These are phyloP conservation scores for Dactylonectria estremocensis DNA, from an alignment of 2,329 filamentous ascomycete genomes.

Conservation along the genomic window DNA sequence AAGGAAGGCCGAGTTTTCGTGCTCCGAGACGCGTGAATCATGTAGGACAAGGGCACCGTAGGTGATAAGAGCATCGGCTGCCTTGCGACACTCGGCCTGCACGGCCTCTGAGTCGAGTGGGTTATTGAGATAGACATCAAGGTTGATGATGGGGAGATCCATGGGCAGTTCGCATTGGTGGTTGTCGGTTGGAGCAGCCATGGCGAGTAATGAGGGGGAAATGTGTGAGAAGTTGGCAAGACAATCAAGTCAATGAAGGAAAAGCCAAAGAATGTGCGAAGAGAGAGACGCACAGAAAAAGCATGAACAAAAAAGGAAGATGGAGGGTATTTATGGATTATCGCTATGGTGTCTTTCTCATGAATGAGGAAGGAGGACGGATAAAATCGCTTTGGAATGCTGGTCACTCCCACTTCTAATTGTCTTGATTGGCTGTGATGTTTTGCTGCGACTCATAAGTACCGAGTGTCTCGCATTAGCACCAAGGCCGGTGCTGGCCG, in stretches of 20 bases:
- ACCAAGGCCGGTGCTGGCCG: slow-evolving; percentile 27
- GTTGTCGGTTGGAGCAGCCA: slow-evolving; percentile 32
- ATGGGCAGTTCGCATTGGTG: slow-evolving; percentile 57
- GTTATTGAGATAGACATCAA: slow-evolving; percentile 68
- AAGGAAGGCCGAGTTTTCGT: slow-evolving; percentile 70
- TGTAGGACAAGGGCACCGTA: slow-evolving; percentile 74
- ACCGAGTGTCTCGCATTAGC: not conserved
- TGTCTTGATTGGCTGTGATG: slow-evolving; percentile 23
- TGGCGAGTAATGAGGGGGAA: not conserved
- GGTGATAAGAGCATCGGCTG: slow-evolving; percentile 70
- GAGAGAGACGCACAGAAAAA: not conserved
- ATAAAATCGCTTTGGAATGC: slow-evolving; percentile 1
- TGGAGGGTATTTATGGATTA: not conserved
- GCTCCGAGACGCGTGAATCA: slow-evolving; percentile 70
- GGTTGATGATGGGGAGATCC: slow-evolving; percentile 73
- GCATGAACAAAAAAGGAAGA: not conserved
- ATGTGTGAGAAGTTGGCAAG: not conserved
- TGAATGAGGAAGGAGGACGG: slow-evolving; percentile 23
- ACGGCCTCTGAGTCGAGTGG: slow-evolving; percentile 60
- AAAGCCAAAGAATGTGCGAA: not conserved
- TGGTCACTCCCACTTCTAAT: slow-evolving; percentile 18
- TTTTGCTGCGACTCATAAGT: not conserved
- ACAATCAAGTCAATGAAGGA: not conserved
- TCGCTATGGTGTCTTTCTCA: not conserved
- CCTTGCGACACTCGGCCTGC: slow-evolving; percentile 67